A percentile compares a stretch with the other conserved stretches of the same genome.
Evolutionary conservation across 805 yeast genomes (phyloP).

Genomic region (Teunomyces pallodes): DNA sequence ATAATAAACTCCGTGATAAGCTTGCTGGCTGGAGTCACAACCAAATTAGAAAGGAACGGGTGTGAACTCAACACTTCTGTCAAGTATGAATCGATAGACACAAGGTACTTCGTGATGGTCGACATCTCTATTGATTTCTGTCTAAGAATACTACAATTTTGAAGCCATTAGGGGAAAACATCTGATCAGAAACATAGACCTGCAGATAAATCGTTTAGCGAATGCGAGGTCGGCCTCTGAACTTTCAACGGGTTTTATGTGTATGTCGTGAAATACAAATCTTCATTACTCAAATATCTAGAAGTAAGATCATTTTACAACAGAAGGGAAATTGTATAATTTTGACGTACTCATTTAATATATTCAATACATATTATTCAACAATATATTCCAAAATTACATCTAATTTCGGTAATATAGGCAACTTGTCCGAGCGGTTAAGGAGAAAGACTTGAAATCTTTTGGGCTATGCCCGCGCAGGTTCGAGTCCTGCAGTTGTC

Average conservation of each 20-base stretch:
- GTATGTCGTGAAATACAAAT: too few species aligned
- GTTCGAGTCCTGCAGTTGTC: conserved; percentile 13
- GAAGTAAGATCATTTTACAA: too few species aligned
- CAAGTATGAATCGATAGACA: conserved; percentile 2
- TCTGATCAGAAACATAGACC: background rate
- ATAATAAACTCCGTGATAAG: conserved; percentile 28
- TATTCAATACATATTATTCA: background rate
- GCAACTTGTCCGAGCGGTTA: conserved; percentile 13
- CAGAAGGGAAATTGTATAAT: too few species aligned
- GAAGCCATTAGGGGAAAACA: background rate
- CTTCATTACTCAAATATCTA: too few species aligned
- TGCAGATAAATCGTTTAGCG: background rate
- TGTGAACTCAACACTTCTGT: conserved; percentile 8
- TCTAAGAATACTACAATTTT: background rate
- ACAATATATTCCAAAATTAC: background rate
- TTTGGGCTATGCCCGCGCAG: conserved; percentile 12
- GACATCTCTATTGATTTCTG: background rate
- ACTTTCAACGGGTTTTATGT: too few species aligned
- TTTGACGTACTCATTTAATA: too few species aligned
- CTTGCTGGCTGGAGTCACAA: conserved; percentile 24
- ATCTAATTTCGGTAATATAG: background rate
- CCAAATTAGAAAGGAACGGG: conserved; percentile 22
- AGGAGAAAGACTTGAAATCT: conserved; percentile 12
- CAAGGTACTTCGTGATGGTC: background rate
- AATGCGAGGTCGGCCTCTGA: background rate